Conservation (phyloP, 2,329 filamentous ascomycete genomes). For the Colletotrichum chlorophyti region DNA sequence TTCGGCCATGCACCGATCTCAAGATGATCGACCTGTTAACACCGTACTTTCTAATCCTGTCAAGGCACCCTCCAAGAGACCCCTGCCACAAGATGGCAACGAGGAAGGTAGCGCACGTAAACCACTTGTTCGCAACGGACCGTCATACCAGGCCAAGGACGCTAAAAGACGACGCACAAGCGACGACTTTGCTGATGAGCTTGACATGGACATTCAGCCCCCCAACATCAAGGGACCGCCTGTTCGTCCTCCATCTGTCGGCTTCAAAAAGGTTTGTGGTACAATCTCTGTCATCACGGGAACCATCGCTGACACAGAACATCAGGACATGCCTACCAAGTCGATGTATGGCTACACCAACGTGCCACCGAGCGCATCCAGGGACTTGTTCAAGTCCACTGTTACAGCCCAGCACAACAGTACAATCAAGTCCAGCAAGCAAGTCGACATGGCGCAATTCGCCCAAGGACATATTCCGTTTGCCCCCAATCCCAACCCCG, state of each 20-base stretch:
- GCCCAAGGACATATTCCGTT: slow-evolving; percentile 91
- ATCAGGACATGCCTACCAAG: slow-evolving; percentile 66
- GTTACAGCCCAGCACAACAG: slow-evolving; percentile 72
- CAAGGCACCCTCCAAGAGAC: slow-evolving; percentile 78
- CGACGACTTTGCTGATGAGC: slow-evolving; percentile 72
- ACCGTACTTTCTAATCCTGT: slow-evolving; percentile 66
- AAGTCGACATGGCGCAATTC: slow-evolving; percentile 85
- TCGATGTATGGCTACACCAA: slow-evolving; percentile 69
- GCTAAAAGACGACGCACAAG: slow-evolving; percentile 82
- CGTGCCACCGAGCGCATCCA: slow-evolving; percentile 59
- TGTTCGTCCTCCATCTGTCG: slow-evolving; percentile 76
- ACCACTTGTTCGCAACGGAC: slow-evolving; percentile 55
- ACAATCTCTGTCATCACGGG: neutral
- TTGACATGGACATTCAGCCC: slow-evolving; percentile 64
- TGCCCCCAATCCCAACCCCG: slow-evolving; percentile 70
- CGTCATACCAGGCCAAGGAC: slow-evolving; percentile 73
- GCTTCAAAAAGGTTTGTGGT: slow-evolving; percentile 68
- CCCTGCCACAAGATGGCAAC: slow-evolving; percentile 69
- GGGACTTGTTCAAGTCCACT: slow-evolving; percentile 70
- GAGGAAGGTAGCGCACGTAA: slow-evolving; percentile 61
- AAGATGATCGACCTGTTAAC: slow-evolving; percentile 71
- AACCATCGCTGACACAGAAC: neutral
- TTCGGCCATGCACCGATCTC: slow-evolving; percentile 55
- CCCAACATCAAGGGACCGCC: slow-evolving; percentile 78
- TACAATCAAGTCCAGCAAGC: slow-evolving; percentile 69